Evolutionary conservation across 441 rosid species (phyloP).

Genomic region (Hura crepitans): DNA sequence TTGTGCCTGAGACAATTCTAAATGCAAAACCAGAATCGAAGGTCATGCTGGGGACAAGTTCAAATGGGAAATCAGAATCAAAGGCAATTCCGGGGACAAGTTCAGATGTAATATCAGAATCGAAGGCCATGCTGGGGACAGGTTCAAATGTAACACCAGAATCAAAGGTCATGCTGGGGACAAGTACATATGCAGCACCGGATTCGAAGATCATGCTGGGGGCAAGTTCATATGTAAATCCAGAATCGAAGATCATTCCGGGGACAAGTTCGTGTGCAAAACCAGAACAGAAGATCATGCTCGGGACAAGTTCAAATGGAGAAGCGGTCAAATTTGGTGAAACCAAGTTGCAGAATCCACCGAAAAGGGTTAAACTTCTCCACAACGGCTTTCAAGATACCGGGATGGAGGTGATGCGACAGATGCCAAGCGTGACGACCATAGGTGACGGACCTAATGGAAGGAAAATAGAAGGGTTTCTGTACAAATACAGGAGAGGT

Average conservation of each 20-base stretch:
- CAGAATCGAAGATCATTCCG: too few species aligned
- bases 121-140: too few species aligned
- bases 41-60: neutral
- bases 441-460: constrained; percentile 65
- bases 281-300: too few species aligned
- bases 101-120: too few species aligned
- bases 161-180: neutral
- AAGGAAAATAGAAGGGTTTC: constrained; percentile 56
- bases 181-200: neutral
- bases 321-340: neutral
- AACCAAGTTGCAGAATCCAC: constrained; percentile 3
- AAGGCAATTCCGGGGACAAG: neutral
- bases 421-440: constrained; percentile 77
- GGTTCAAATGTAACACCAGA: too few species aligned
- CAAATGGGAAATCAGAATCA: neutral
- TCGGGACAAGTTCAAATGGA: neutral
- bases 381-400: neutral
- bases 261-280: too few species aligned
- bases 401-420: constrained; percentile 36
- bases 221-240: too few species aligned
- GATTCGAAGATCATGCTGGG: too few species aligned
- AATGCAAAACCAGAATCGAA: neutral
- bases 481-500: constrained; percentile 60
- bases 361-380: constrained; percentile 27
- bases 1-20: neutral